phyloP scores from a whole-genome alignment of 1,284 basidiomycete genomes.

The Hortiboletus rubellus region DNA sequence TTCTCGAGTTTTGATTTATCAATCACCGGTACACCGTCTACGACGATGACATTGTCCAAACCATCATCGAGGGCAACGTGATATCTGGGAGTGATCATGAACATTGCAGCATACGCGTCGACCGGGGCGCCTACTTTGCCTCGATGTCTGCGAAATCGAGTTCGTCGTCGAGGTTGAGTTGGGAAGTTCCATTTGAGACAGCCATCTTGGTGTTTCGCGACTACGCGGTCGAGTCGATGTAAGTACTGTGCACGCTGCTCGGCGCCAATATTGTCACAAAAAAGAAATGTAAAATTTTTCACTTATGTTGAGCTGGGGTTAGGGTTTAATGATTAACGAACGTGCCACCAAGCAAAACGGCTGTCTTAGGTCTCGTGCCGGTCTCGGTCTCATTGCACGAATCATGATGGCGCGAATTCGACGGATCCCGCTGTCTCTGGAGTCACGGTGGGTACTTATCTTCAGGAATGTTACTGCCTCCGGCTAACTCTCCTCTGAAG shows the following conservation, averaged over 20 bases:
- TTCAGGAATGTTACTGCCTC: neutral
- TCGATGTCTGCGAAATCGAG: slow-evolving; percentile 97
- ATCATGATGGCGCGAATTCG: neutral
- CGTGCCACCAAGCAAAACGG: neutral
- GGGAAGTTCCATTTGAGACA: slow-evolving; percentile 30
- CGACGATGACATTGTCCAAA: slow-evolving; percentile 84
- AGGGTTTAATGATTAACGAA: slow-evolving; percentile 9
- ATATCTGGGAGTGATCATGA: slow-evolving; percentile 56
- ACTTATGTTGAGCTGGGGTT: neutral
- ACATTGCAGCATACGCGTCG: slow-evolving; percentile 1
- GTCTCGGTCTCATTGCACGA: too few species aligned
- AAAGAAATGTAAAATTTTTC: neutral
- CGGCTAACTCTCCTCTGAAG: slow-evolving; percentile 8
- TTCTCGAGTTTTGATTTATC: slow-evolving; percentile 80
- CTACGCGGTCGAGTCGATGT: neutral
- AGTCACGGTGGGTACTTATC: neutral
- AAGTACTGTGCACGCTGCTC: too few species aligned
- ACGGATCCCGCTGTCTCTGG: neutral
- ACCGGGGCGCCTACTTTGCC: slow-evolving; percentile 62
- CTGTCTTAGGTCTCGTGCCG: too few species aligned
- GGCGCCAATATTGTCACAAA: too few species aligned
- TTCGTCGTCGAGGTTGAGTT: slow-evolving; percentile 56
- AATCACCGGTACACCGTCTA: slow-evolving; percentile 86
- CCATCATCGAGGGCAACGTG: slow-evolving; percentile 77
- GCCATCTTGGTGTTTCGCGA: slow-evolving; percentile 22